Percentiles rank a stretch among this genome's conserved stretches.
phyloP scores from a whole-genome alignment of 495 filamentous ascomycete species.

The Hypomontagnella monticulosa region DNA sequence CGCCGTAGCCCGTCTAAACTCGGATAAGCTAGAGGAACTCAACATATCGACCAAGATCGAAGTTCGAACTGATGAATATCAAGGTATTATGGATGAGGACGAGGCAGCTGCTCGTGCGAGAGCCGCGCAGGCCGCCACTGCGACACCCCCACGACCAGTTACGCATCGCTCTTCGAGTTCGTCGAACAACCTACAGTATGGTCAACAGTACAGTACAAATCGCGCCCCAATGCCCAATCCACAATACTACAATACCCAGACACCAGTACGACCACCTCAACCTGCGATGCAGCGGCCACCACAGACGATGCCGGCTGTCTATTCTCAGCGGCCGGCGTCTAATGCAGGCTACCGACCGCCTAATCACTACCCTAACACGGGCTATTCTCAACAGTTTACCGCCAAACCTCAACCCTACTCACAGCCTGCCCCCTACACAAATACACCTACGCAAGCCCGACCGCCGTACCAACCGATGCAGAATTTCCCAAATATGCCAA shows the following conservation, averaged over 20 bases:
- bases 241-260: constrained; percentile 54
- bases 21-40: constrained; percentile 81
- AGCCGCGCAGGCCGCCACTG: constrained; percentile 48
- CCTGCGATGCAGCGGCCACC: constrained; percentile 38
- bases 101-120: constrained; percentile 60
- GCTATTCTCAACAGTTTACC: constrained; percentile 46
- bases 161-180: constrained; percentile 53
- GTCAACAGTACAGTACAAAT: constrained; percentile 51
- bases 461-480: constrained; percentile 48
- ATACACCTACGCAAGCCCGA: constrained; percentile 43
- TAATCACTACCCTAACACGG: constrained; percentile 39
- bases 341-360: constrained; percentile 43
- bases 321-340: constrained; percentile 46
- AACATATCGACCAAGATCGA: constrained; percentile 85
- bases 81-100: constrained; percentile 88
- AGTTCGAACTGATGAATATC: constrained; percentile 73
- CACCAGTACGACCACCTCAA: constrained; percentile 49
- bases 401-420: constrained; percentile 42
- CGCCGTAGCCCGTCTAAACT: constrained; percentile 84
- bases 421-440: constrained; percentile 45
- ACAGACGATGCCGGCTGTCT: constrained; percentile 42
- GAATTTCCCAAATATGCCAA: constrained; percentile 50
- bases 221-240: constrained; percentile 51
- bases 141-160: constrained; percentile 48
- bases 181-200: constrained; percentile 46